A percentile compares a stretch with the other conserved stretches of the same genome.
phyloP scores from a whole-genome alignment of 2,329 filamentous ascomycete genomes.

The Neonectria punicea region DNA sequence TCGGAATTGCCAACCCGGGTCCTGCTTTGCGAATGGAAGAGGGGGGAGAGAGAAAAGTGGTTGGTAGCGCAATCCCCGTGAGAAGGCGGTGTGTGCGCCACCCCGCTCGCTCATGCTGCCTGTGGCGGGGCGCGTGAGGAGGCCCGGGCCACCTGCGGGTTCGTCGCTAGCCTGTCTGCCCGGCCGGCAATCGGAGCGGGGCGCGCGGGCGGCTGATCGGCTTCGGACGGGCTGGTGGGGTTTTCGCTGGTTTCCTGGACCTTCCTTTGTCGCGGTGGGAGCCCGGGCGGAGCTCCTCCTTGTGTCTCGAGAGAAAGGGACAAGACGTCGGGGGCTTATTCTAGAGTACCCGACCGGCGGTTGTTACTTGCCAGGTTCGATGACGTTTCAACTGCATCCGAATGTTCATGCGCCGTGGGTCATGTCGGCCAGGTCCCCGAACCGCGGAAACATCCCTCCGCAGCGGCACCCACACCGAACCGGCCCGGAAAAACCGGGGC shows the following conservation, averaged over 20 bases:
- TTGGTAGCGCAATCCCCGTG: constrained; percentile 9
- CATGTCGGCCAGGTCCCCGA: not conserved
- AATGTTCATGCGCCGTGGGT: not conserved
- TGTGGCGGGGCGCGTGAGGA: constrained; percentile 3
- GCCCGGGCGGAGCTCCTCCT: constrained; percentile 14
- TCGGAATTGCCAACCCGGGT: not conserved
- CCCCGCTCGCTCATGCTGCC: constrained; percentile 16
- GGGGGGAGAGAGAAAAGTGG: not conserved
- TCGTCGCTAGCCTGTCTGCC: constrained; percentile 21
- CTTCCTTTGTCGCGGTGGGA: not conserved
- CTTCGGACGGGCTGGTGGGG: constrained; percentile 1
- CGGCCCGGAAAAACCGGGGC: constrained; percentile 2
- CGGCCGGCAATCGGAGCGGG: constrained; percentile 38
- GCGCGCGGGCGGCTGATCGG: constrained; percentile 7
- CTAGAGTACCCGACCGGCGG: too few species aligned
- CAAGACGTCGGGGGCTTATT: not conserved
- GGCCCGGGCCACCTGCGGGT: constrained; percentile 11
- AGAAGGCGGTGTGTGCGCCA: constrained; percentile 25
- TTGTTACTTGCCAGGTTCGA: not conserved
- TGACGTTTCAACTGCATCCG: not conserved
- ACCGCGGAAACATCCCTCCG: not conserved
- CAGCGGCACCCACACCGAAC: not conserved
- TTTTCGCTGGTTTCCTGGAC: not conserved
- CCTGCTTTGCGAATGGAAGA: not conserved
- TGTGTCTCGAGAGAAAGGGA: constrained; percentile 1